Evolutionary conservation across 169 alveolate genomes (phyloP).

Genomic region (Plasmodium berghei): DNA sequence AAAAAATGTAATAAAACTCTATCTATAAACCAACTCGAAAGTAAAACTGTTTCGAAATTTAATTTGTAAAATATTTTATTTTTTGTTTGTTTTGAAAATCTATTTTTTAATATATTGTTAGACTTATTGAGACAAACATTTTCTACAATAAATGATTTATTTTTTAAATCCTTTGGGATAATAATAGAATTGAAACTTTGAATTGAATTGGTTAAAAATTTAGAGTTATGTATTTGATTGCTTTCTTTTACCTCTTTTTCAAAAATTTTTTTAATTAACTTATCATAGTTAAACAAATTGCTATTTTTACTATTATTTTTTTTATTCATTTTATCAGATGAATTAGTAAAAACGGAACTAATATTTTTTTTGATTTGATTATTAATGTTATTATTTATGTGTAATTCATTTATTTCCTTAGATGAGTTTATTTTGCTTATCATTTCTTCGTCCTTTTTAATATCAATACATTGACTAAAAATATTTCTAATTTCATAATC

Average conservation of each 20-base stretch:
- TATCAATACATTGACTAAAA: background rate
- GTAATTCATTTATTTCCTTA: background rate
- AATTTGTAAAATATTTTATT: slow-evolving; percentile 56
- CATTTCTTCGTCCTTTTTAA: background rate
- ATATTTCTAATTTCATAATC: slow-evolving; percentile 57
- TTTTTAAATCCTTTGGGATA: background rate
- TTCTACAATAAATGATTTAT: background rate
- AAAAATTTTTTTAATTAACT: background rate
- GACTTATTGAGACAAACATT: background rate
- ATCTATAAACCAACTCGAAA: slow-evolving; percentile 73
- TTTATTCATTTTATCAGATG: slow-evolving; percentile 1
- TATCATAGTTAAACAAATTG: background rate
- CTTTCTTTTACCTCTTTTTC: background rate
- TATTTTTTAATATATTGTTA: background rate
- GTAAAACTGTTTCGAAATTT: slow-evolving; percentile 67
- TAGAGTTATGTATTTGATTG: background rate
- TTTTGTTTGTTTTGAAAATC: slow-evolving; percentile 24
- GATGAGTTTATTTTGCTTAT: background rate
- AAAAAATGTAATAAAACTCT: slow-evolving; percentile 60
- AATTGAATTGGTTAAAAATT: background rate
- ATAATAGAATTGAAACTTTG: background rate
- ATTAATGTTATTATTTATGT: background rate
- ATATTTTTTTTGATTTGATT: too few relatives aligned
- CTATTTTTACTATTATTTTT: background rate
- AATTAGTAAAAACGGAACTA: background rate